Evolutionary conservation across 345 rosid genomes (phyloP).

Genomic region (Camelina sativa): DNA sequence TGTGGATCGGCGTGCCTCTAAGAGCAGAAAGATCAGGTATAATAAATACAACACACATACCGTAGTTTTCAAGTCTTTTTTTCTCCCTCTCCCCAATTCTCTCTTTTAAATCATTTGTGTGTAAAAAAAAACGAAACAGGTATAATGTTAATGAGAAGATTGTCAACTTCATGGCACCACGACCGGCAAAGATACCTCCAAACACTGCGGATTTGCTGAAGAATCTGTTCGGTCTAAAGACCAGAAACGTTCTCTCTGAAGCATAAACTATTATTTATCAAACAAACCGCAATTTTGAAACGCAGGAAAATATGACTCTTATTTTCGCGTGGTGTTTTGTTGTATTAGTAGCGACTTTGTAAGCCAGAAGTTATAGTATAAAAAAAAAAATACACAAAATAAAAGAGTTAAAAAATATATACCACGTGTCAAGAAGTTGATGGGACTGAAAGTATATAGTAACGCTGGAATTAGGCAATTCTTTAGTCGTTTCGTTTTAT

Average conservation of each 20-base stretch:
- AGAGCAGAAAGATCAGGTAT: conserved; percentile 84
- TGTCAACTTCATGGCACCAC: conserved; percentile 85
- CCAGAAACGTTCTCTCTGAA: conserved; percentile 38
- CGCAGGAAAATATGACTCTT: conserved; percentile 1
- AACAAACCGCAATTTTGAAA: conserved; percentile 21
- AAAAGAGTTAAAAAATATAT: not conserved
- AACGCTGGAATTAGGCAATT: conserved; percentile 22
- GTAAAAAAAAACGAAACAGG: conserved; percentile 44
- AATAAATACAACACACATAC: conserved; percentile 18
- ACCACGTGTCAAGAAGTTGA: conserved; percentile 12
- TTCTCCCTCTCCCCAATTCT: not conserved
- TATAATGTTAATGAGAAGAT: conserved; percentile 81
- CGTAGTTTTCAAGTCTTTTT: not conserved
- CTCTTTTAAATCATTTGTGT: not conserved
- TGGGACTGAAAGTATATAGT: not conserved
- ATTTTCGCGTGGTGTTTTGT: not conserved
- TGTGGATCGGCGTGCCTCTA: conserved; percentile 91
- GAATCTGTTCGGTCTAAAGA: conserved; percentile 75
- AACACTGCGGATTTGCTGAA: conserved; percentile 79
- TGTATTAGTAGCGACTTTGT: not conserved
- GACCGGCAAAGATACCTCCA: conserved; percentile 58
- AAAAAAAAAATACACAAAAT: not conserved
- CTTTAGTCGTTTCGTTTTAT: not conserved
- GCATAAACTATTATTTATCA: not conserved
- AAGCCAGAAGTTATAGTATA: no score